Conservation (phyloP, 495 filamentous ascomycete species). For the Bacidia gigantensis region DNA sequence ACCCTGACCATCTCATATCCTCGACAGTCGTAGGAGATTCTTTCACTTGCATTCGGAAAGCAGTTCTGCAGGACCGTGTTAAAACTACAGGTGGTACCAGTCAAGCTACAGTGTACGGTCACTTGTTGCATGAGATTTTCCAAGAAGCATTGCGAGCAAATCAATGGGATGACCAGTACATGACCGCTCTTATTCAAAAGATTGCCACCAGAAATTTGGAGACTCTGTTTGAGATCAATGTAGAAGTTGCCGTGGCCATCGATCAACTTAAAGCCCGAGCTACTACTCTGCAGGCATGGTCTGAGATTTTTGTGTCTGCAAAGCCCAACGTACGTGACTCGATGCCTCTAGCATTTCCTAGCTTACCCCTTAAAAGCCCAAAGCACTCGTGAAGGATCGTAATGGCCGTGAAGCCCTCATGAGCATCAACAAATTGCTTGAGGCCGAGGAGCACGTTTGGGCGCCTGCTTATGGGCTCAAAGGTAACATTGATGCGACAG, state of each 20-base stretch:
- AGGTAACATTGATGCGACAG: constrained; percentile 95
- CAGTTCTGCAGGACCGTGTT: constrained; percentile 84
- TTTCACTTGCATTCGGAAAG: constrained; percentile 73
- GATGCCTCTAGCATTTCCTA: neutral
- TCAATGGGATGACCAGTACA: constrained; percentile 56
- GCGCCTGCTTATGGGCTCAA: constrained; percentile 95
- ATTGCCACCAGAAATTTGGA: constrained; percentile 63
- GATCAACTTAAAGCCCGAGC: constrained; percentile 69
- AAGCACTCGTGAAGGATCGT: constrained; percentile 64
- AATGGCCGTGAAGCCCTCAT: constrained; percentile 59
- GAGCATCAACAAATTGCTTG: constrained; percentile 83
- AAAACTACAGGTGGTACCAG: constrained; percentile 71
- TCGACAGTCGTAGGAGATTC: constrained; percentile 89
- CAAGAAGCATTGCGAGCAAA: constrained; percentile 80
- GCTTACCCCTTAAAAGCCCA: constrained; percentile 32
- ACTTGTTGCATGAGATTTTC: constrained; percentile 85
- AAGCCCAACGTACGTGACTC: constrained; percentile 48
- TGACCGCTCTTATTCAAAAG: constrained; percentile 47
- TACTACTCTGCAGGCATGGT: constrained; percentile 67
- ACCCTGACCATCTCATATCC: constrained; percentile 91
- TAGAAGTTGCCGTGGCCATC: constrained; percentile 54
- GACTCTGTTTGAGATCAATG: constrained; percentile 69
- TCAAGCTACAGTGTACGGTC: constrained; percentile 72
- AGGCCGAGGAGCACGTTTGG: constrained; percentile 96
- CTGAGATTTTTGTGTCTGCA: constrained; percentile 58